phyloP scores from a whole-genome alignment of 805 yeast species.

The Saccharomycopsis sp. region DNA sequence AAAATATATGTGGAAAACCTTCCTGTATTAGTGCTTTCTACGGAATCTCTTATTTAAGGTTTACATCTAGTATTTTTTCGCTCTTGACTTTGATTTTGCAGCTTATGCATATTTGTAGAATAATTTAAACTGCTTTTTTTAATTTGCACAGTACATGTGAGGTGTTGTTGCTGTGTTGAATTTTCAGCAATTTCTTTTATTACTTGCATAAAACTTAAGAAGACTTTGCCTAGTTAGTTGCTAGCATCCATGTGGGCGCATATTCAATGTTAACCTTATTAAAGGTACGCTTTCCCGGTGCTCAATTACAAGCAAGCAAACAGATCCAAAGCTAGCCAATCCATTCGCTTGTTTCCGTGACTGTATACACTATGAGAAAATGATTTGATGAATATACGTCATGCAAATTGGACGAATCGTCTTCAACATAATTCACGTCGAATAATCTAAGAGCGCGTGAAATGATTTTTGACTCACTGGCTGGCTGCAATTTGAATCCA shows the following conservation, averaged over 20 bases:
- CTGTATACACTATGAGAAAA: neutral
- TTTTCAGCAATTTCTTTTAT: neutral
- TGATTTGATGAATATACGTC: neutral
- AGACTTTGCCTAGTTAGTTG: neutral
- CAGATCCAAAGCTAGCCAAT: neutral
- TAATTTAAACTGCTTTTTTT: neutral
- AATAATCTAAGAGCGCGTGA: too few relatives aligned
- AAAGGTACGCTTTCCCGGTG: too few relatives aligned
- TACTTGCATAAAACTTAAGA: neutral
- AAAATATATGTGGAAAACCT: neutral
- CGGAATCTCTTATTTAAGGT: neutral
- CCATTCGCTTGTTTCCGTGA: neutral
- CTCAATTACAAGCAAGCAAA: too few relatives aligned
- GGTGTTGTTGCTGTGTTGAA: neutral
- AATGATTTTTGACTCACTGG: too few relatives aligned
- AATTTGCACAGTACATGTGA: neutral
- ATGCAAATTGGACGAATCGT: neutral
- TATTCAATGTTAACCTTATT: neutral
- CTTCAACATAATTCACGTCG: too few relatives aligned
- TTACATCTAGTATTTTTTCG: neutral
- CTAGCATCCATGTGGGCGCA: neutral
- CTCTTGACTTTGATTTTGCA: too few relatives aligned
- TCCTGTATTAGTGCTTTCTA: neutral
- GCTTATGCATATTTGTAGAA: too few relatives aligned
- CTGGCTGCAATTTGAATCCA: too few relatives aligned